Evolutionary conservation across 2,329 filamentous ascomycete genomes (phyloP).

Genomic region (Colletotrichum limetticola): DNA sequence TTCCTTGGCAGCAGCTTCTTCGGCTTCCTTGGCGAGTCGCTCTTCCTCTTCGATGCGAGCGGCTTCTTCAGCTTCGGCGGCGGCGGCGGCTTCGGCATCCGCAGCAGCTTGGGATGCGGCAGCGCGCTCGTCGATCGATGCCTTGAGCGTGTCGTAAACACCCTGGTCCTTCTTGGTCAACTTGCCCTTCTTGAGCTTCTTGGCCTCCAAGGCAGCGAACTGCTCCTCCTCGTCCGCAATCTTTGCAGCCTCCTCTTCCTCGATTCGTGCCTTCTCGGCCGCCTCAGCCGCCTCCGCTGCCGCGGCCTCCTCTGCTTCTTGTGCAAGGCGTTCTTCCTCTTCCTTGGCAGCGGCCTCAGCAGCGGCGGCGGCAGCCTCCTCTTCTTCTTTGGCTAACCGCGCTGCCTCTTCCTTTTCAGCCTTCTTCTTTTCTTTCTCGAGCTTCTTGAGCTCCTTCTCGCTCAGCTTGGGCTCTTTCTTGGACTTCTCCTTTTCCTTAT

Average conservation of each 20-base stretch:
- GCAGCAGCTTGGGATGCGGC: constrained; percentile 52
- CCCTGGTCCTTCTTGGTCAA: constrained; percentile 58
- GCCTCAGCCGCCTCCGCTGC: constrained; percentile 41
- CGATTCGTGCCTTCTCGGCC: constrained; percentile 41
- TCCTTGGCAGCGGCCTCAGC: constrained; percentile 39
- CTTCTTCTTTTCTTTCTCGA: constrained; percentile 60
- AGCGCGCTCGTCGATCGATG: constrained; percentile 47
- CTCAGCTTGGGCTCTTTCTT: constrained; percentile 57
- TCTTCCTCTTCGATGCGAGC: constrained; percentile 41
- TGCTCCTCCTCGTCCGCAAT: constrained; percentile 48
- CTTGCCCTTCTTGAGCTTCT: constrained; percentile 61
- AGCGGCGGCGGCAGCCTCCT: constrained; percentile 42
- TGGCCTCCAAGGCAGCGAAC: constrained; percentile 54
- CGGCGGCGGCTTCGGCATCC: constrained; percentile 45
- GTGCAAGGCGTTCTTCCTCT: constrained; percentile 44
- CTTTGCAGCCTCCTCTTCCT: constrained; percentile 40
- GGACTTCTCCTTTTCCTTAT: constrained; percentile 55
- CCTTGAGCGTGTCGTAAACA: constrained; percentile 51
- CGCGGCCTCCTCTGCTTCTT: constrained; percentile 44
- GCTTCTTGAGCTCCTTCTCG: constrained; percentile 62
- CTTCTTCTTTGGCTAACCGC: constrained; percentile 52
- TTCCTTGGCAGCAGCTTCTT: constrained; percentile 52
- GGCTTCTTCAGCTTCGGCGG: constrained; percentile 52
- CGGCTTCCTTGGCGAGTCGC: constrained; percentile 49
- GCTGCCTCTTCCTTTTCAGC: constrained; percentile 54